These are phyloP conservation scores for Coffea eugenioides DNA, from an alignment of 257 asterid species.

Conservation along the genomic window DNA sequence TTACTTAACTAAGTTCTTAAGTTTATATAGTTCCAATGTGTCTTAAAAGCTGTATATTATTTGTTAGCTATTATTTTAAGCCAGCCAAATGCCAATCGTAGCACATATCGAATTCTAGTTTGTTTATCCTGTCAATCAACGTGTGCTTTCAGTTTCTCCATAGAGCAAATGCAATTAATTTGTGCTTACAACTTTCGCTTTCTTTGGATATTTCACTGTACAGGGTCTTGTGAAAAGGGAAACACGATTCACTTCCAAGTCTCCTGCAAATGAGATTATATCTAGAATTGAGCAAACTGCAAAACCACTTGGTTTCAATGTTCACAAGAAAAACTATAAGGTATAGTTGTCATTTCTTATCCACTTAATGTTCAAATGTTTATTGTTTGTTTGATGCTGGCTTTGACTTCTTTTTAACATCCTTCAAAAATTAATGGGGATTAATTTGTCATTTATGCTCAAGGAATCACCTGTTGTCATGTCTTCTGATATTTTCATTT, in stretches of 20 bases:
- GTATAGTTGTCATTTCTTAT: conserved; percentile 26
- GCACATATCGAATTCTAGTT: neutral
- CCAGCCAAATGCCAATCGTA: neutral
- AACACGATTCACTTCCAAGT: conserved; percentile 67
- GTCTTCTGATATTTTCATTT: neutral
- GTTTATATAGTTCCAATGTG: neutral
- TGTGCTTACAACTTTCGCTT: neutral
- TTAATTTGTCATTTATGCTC: neutral
- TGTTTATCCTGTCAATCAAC: neutral
- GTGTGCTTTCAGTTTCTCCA: neutral
- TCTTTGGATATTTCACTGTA: conserved; percentile 18
- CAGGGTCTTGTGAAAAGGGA: conserved; percentile 70
- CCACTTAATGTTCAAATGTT: neutral
- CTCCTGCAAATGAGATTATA: conserved; percentile 67
- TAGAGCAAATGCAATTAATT: neutral
- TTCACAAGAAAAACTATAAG: conserved; percentile 70
- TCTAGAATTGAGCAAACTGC: conserved; percentile 80
- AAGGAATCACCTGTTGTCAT: neutral
- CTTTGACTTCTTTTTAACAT: neutral
- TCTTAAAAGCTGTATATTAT: neutral
- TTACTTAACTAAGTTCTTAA: neutral
- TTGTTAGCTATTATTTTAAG: neutral
- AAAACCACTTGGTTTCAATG: conserved; percentile 76
- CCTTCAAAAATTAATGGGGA: neutral
- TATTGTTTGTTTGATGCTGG: neutral